Evolutionary conservation across 805 yeast species (phyloP).

Genomic region (Candida arabinofermentans): DNA sequence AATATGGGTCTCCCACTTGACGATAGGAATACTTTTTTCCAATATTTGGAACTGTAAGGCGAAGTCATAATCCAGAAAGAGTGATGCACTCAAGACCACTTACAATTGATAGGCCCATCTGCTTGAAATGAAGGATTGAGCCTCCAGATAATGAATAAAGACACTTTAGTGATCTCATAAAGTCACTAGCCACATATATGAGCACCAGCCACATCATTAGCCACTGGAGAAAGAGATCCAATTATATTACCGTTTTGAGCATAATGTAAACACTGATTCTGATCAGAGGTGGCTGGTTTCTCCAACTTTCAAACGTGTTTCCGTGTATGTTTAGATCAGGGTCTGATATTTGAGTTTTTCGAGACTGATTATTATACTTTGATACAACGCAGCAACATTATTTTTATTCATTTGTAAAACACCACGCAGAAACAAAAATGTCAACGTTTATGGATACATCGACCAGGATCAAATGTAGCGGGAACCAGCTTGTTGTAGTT

Average conservation of each 20-base stretch:
- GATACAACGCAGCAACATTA: not conserved
- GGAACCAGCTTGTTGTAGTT: constrained; percentile 62
- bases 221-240: too few species aligned
- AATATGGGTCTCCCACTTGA: constrained; percentile 31
- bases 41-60: constrained; percentile 11
- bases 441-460: not conserved
- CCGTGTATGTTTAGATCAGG: not conserved
- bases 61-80: constrained; percentile 4
- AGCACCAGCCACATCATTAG: not conserved
- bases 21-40: constrained; percentile 23
- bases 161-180: not conserved
- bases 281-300: constrained; percentile 5
- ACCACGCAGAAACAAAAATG: too few species aligned
- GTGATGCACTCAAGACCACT: too few species aligned
- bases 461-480: not conserved
- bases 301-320: not conserved
- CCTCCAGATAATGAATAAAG: not conserved
- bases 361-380: not conserved
- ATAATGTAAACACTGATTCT: constrained; percentile 5
- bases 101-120: not conserved
- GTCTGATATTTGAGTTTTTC: not conserved
- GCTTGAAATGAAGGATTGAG: too few species aligned
- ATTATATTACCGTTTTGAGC: constrained; percentile 6
- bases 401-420: too few species aligned
- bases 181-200: not conserved